A percentile compares a stretch with the other conserved stretches of the same genome.
Evolutionary conservation across 257 asterid genomes (phyloP).

Genomic region (Catharanthus roseus): DNA sequence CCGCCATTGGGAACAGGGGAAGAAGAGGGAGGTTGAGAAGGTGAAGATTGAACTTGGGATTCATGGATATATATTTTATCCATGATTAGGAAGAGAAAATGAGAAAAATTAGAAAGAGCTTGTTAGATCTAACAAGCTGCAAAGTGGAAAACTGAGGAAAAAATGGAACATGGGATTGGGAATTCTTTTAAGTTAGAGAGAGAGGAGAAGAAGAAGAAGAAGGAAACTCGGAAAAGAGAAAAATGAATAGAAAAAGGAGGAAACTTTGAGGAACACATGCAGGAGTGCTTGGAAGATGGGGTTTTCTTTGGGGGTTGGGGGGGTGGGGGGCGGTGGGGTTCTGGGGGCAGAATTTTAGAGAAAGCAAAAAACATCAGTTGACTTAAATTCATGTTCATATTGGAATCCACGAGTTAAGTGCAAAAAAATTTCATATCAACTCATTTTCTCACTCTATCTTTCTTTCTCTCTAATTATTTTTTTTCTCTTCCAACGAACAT

Average conservation of each 20-base stretch:
- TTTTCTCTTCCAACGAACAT: too few species aligned
- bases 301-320: too few species aligned
- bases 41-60: slow-evolving; percentile 25
- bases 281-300: slow-evolving; percentile 48
- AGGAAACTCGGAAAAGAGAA: too few species aligned
- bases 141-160: background rate
- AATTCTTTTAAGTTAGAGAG: slow-evolving; percentile 14
- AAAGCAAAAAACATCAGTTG: slow-evolving; percentile 27
- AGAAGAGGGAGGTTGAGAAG: slow-evolving; percentile 36
- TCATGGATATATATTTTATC: slow-evolving; percentile 22
- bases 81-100: slow-evolving; percentile 21
- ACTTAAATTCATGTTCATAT: too few species aligned
- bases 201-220: slow-evolving; percentile 29
- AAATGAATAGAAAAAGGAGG: slow-evolving; percentile 17
- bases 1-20: slow-evolving; percentile 34
- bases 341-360: slow-evolving; percentile 30
- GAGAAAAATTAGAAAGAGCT: slow-evolving; percentile 8
- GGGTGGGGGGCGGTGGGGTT: too few species aligned
- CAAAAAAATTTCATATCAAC: too few species aligned
- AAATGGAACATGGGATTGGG: slow-evolving; percentile 2
- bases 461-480: too few species aligned
- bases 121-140: background rate
- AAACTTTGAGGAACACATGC: slow-evolving; percentile 28
- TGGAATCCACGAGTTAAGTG: too few species aligned
- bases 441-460: too few species aligned